Evolutionary conservation across 306 rosid genomes (phyloP).

Genomic region (Arachis hypogaea): DNA sequence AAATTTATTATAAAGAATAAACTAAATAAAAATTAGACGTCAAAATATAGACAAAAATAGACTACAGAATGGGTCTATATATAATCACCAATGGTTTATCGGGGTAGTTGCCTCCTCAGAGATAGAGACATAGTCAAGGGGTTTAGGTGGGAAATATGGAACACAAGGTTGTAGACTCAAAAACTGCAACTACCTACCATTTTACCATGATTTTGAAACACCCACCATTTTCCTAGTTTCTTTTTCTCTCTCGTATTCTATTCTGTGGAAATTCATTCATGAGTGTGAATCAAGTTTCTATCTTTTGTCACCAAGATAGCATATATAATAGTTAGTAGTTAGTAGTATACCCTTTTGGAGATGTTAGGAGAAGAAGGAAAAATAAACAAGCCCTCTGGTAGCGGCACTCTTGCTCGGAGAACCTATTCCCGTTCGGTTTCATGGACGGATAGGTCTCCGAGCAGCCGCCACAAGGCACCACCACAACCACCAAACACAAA

Average conservation of each 20-base stretch:
- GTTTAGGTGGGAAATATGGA: slow-evolving; percentile 69
- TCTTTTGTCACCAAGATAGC: slow-evolving; percentile 24
- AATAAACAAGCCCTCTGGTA: slow-evolving; percentile 17
- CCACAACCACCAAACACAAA: slow-evolving; percentile 48
- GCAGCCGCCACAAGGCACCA: slow-evolving; percentile 49
- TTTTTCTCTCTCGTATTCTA: neutral
- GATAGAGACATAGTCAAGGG: slow-evolving; percentile 62
- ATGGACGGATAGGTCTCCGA: slow-evolving; percentile 79
- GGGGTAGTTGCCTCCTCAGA: neutral
- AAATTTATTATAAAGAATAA: too few species aligned
- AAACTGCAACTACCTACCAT: slow-evolving; percentile 48
- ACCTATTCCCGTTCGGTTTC: slow-evolving; percentile 74
- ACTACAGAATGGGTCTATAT: too few species aligned
- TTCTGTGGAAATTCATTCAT: slow-evolving; percentile 43
- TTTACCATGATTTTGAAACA: slow-evolving; percentile 30
- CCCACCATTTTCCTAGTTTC: neutral
- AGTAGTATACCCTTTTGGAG: slow-evolving; percentile 2
- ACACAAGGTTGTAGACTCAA: slow-evolving; percentile 35
- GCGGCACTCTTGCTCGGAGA: slow-evolving; percentile 31
- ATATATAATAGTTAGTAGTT: too few species aligned
- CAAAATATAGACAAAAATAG: too few species aligned
- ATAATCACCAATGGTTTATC: too few species aligned
- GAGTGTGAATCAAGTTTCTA: slow-evolving; percentile 45
- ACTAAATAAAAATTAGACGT: too few species aligned
- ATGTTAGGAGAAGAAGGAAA: slow-evolving; percentile 62